A percentile compares a stretch with the other conserved stretches of the same genome.
phyloP scores from a whole-genome alignment of 108 stramenopile species.

The Skeletonema tropicum region DNA sequence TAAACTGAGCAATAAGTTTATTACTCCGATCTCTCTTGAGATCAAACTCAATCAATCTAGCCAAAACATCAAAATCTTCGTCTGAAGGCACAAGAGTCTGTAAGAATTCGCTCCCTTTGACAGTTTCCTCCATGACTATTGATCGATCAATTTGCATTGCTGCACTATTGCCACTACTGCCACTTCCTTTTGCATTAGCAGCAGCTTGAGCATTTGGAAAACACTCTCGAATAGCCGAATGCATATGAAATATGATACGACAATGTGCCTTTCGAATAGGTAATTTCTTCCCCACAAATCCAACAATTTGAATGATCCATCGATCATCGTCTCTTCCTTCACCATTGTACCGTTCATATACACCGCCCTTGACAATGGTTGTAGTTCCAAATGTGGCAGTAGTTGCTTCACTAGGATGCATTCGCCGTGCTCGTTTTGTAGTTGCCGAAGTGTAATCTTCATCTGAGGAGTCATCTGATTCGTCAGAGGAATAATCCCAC shows the following conservation, averaged over 20 bases:
- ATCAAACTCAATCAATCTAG: background rate
- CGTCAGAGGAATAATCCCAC: background rate
- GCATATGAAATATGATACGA: background rate
- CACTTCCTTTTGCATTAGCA: background rate
- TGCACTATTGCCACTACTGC: background rate
- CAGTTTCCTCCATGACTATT: background rate
- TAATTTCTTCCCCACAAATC: background rate
- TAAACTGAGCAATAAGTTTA: conserved; percentile 4
- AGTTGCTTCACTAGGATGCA: background rate
- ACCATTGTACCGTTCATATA: background rate
- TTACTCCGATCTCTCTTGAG: background rate
- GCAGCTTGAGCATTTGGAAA: background rate
- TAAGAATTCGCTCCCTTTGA: background rate
- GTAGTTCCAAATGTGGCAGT: background rate
- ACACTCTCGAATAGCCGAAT: background rate
- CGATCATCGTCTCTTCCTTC: background rate
- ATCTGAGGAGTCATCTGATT: background rate
- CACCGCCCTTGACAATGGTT: background rate
- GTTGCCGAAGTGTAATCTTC: background rate
- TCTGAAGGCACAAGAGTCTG: background rate
- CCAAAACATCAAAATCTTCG: background rate
- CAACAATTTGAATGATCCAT: background rate
- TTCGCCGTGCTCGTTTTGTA: background rate
- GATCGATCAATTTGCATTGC: background rate
- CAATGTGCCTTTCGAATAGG: background rate